Conservation (phyloP, 2,329 filamentous ascomycete genomes). For the Monosporascus sp. region DNA sequence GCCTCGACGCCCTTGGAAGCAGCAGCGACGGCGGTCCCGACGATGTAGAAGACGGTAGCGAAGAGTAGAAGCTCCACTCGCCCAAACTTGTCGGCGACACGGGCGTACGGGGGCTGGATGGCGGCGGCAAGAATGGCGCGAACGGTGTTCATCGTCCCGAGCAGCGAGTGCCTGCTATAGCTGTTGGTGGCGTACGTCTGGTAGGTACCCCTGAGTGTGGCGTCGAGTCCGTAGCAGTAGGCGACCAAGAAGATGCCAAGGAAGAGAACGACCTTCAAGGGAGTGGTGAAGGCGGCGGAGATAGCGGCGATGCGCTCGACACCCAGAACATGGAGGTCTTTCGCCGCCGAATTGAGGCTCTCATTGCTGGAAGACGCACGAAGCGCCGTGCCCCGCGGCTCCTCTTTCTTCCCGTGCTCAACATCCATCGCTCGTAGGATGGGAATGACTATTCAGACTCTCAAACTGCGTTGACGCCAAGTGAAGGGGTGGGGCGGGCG, state of each 20-base stretch:
- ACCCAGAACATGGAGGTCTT: constrained; percentile 30
- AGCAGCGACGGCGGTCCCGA: constrained; percentile 52
- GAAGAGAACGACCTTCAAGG: constrained; percentile 47
- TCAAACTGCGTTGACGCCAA: too few relatives aligned
- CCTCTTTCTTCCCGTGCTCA: not conserved
- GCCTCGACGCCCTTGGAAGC: constrained; percentile 39
- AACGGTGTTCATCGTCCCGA: constrained; percentile 54
- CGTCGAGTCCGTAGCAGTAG: constrained; percentile 55
- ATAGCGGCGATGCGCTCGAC: constrained; percentile 48
- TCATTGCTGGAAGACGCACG: not conserved
- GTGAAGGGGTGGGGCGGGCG: too few relatives aligned
- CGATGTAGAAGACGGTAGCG: constrained; percentile 50
- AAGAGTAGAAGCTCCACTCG: constrained; percentile 52
- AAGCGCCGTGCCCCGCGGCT: not conserved
- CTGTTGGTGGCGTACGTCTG: constrained; percentile 49
- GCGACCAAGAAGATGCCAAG: constrained; percentile 52
- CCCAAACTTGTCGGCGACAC: constrained; percentile 59
- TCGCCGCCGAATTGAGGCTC: not conserved
- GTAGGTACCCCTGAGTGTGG: constrained; percentile 45
- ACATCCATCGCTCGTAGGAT: not conserved
- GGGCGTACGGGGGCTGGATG: constrained; percentile 52
- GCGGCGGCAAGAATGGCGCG: constrained; percentile 55
- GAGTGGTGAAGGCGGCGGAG: constrained; percentile 36
- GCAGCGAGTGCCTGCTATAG: constrained; percentile 47
- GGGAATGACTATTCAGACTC: too few relatives aligned